Conservation (phyloP, 2,329 filamentous ascomycete species). For the Clonostachys sp. region DNA sequence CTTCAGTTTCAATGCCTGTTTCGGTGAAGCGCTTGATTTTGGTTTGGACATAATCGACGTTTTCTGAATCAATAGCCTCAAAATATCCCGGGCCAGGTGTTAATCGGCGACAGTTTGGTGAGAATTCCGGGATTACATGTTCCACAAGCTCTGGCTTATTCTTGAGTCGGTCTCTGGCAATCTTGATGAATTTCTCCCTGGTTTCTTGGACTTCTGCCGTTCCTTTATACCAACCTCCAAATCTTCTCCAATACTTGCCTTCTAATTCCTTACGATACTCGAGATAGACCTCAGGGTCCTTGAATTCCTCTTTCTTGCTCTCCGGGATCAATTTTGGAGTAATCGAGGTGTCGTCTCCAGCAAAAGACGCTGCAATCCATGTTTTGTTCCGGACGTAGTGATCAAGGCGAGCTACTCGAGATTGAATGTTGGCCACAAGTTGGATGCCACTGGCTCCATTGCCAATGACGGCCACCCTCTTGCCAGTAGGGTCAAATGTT, state of each 20-base stretch:
- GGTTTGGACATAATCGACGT: not conserved
- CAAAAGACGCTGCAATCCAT: constrained; percentile 64
- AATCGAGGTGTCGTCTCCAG: constrained; percentile 46
- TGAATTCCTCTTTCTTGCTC: constrained; percentile 42
- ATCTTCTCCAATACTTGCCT: constrained; percentile 54
- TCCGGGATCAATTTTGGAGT: constrained; percentile 49
- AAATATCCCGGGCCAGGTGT: not conserved
- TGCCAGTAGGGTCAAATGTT: constrained; percentile 39
- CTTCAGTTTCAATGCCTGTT: not conserved
- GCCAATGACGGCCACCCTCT: constrained; percentile 56
- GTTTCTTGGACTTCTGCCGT: constrained; percentile 33
- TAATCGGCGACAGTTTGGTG: not conserved
- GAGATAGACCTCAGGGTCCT: constrained; percentile 55
- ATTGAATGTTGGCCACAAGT: constrained; percentile 46
- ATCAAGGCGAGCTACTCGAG: constrained; percentile 44
- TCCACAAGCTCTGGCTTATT: not conserved
- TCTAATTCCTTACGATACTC: constrained; percentile 56
- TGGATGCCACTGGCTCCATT: constrained; percentile 60
- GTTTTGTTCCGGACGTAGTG: constrained; percentile 62
- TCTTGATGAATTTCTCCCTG: constrained; percentile 23
- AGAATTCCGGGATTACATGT: not conserved
- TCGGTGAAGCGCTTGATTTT: not conserved
- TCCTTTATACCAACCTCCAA: not conserved
- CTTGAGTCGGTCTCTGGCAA: constrained; percentile 23
- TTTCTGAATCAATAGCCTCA: not conserved